These are phyloP conservation scores for Backusella luteola DNA, from an alignment of 192 early-diverging fungal species.

Conservation along the genomic window DNA sequence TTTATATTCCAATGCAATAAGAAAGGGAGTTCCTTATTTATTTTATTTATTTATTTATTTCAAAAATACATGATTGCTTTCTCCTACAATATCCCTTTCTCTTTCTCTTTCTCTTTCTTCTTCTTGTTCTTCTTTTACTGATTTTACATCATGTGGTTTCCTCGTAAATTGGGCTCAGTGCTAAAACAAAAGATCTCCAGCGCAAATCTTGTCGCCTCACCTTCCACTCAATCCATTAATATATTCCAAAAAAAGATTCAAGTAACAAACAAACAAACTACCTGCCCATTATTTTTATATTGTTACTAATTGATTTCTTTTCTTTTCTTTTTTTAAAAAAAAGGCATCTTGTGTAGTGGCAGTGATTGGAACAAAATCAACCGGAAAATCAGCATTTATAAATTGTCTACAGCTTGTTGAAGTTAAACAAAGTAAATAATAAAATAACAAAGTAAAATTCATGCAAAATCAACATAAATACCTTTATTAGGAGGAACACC, in stretches of 20 bases:
- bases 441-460: neutral
- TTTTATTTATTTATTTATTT: constrained; percentile 15
- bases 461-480: neutral
- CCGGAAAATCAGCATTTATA: constrained; percentile 29
- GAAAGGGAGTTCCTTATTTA: neutral
- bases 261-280: neutral
- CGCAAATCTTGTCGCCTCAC: neutral
- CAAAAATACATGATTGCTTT: constrained; percentile 1
- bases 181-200: constrained; percentile 2
- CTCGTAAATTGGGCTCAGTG: constrained; percentile 5
- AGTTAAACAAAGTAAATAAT: neutral
- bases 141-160: constrained; percentile 8
- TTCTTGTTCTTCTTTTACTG: neutral
- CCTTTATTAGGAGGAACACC: neutral
- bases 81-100: neutral
- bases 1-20: neutral
- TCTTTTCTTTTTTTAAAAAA: neutral
- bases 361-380: constrained; percentile 21
- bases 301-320: neutral
- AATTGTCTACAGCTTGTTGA: constrained; percentile 14
- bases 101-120: constrained; percentile 6
- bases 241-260: neutral
- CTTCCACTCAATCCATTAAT: neutral
- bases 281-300: neutral
- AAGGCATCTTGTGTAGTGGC: constrained; percentile 16